Conservation (phyloP, 768 basidiomycete species). For the Galerina sulciceps region DNA sequence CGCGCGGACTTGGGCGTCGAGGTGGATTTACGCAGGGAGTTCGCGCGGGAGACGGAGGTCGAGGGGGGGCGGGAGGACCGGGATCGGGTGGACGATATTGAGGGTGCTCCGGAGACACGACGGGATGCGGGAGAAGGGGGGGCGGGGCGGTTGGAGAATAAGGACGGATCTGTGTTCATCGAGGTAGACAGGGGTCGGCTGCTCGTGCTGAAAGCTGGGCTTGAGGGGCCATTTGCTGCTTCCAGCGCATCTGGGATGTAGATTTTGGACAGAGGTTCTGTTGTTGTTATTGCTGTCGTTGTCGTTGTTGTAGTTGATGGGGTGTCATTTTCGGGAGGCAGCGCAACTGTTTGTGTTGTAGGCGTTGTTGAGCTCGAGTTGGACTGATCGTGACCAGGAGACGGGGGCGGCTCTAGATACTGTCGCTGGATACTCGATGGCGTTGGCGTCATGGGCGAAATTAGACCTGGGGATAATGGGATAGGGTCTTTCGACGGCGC, state of each 20-base stretch:
- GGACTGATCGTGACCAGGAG: constrained; percentile 23
- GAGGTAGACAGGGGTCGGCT: constrained; percentile 3
- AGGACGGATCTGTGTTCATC: constrained; percentile 12
- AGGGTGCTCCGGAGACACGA: constrained; percentile 41
- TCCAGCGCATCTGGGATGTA: constrained; percentile 16
- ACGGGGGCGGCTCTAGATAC: constrained; percentile 19
- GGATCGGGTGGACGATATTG: constrained; percentile 29
- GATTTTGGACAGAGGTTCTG: constrained; percentile 13
- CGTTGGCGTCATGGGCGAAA: constrained; percentile 31
- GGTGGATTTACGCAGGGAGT: constrained; percentile 22
- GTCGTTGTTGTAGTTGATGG: background rate
- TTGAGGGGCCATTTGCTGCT: constrained; percentile 8
- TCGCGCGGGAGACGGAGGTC: constrained; percentile 25
- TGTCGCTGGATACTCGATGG: constrained; percentile 25
- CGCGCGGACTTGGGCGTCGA: constrained; percentile 2
- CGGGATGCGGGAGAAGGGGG: constrained; percentile 66
- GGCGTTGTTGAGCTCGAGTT: constrained; percentile 34
- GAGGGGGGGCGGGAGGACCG: constrained; percentile 32
- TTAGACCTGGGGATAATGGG: constrained; percentile 13
- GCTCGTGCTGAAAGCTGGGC: constrained; percentile 19
- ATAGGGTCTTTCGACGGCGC: background rate
- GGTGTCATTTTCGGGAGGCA: constrained; percentile 15
- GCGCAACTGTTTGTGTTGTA: constrained; percentile 21
- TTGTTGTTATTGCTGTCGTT: background rate
- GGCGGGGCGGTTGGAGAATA: constrained; percentile 54